Percentiles rank a stretch among this genome's conserved stretches.
These are phyloP conservation scores for Hymenoscyphus fructigenus DNA, from an alignment of 2,329 filamentous ascomycete species.

Conservation along the genomic window DNA sequence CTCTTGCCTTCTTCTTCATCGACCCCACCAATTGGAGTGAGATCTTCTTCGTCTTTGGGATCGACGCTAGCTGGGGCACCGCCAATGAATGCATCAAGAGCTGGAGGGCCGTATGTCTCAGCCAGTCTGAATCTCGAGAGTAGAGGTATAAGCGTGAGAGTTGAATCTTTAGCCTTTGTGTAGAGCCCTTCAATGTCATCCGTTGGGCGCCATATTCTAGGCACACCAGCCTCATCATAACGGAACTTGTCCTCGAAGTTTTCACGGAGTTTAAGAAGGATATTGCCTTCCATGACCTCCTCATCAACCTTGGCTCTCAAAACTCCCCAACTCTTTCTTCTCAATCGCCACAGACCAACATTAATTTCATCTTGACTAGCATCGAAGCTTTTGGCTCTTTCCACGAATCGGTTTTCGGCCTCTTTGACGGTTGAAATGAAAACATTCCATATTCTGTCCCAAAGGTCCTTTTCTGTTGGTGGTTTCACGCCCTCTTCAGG, in stretches of 20 bases:
- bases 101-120: slow-evolving; percentile 71
- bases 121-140: slow-evolving; percentile 80
- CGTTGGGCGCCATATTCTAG: slow-evolving; percentile 91
- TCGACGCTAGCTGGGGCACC: slow-evolving; percentile 71
- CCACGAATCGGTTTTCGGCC: slow-evolving; percentile 81
- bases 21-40: slow-evolving; percentile 85
- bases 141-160: slow-evolving; percentile 84
- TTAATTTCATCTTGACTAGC: slow-evolving; percentile 89
- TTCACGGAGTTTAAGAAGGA: slow-evolving; percentile 90
- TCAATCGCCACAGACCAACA: slow-evolving; percentile 86
- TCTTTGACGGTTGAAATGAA: slow-evolving; percentile 82
- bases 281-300: slow-evolving; percentile 96
- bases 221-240: slow-evolving; percentile 92
- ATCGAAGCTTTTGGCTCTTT: slow-evolving; percentile 89
- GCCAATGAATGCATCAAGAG: slow-evolving; percentile 83
- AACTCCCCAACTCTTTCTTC: slow-evolving; percentile 92
- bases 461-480: slow-evolving; percentile 77
- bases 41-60: slow-evolving; percentile 83
- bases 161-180: slow-evolving; percentile 88
- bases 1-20: slow-evolving; percentile 95
- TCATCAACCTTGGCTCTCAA: slow-evolving; percentile 90
- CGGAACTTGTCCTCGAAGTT: slow-evolving; percentile 99
- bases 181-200: slow-evolving; percentile 98
- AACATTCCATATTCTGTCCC: slow-evolving; percentile 91
- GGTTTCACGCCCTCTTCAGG: slow-evolving; percentile 76